Percentiles rank a stretch among this genome's conserved stretches.
phyloP scores from a whole-genome alignment of 108 stramenopile genomes.

The Cyclotella atomus region DNA sequence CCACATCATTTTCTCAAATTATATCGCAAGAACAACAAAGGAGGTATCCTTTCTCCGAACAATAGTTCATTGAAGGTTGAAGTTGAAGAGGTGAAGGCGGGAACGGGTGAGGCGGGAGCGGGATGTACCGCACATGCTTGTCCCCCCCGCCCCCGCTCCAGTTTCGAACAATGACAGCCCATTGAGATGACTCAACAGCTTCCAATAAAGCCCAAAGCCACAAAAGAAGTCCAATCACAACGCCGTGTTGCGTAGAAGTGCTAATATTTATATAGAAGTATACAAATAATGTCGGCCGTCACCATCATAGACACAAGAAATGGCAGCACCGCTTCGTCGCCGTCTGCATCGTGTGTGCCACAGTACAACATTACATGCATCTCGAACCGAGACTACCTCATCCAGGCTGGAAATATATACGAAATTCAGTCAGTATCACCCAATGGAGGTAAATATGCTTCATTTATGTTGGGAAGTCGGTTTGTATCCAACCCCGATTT shows the following conservation, averaged over 20 bases:
- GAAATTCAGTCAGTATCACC: constrained; percentile 57
- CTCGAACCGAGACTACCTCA: constrained; percentile 29
- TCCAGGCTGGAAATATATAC: constrained; percentile 31
- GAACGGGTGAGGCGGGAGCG: too few relatives aligned
- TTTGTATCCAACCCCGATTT: constrained; percentile 60
- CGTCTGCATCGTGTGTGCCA: not conserved
- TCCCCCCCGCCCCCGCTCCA: too few relatives aligned
- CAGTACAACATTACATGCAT: not conserved
- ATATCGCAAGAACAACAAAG: too few relatives aligned
- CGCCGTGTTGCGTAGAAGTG: not conserved
- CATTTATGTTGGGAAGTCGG: constrained; percentile 63
- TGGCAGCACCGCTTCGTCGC: not conserved
- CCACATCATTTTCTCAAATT: too few relatives aligned
- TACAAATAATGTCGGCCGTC: not conserved
- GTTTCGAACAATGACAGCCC: too few relatives aligned
- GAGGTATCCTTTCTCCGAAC: too few relatives aligned
- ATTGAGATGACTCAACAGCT: too few relatives aligned
- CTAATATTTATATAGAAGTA: not conserved
- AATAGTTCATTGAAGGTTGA: too few relatives aligned
- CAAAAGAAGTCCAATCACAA: too few relatives aligned
- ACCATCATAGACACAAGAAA: not conserved
- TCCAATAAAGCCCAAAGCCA: too few relatives aligned
- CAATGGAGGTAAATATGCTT: constrained; percentile 52
- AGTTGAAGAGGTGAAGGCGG: too few relatives aligned
- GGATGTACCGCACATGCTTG: too few relatives aligned